phyloP scores from a whole-genome alignment of 75 land plant genomes.

The Pinus albicaulis region DNA sequence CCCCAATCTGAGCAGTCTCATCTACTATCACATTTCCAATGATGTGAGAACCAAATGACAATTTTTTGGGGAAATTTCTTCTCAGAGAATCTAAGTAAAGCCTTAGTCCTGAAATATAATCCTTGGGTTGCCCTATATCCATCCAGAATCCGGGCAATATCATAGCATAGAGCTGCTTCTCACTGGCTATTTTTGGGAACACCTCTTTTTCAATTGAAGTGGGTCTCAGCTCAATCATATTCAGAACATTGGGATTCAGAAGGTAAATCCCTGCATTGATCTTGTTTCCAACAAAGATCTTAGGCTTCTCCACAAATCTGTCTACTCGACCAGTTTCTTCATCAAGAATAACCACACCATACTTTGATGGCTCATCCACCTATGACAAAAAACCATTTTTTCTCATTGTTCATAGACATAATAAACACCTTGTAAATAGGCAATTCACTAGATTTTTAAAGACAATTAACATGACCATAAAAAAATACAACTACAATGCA shows the following conservation, averaged over 20 bases:
- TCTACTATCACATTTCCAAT: constrained; percentile 42
- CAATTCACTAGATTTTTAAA: too few relatives aligned
- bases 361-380: constrained; percentile 60
- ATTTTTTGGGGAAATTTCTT: constrained; percentile 20
- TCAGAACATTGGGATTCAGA: constrained; percentile 28
- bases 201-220: constrained; percentile 53
- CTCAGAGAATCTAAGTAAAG: constrained; percentile 37
- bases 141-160: constrained; percentile 53
- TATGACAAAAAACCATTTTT: not conserved
- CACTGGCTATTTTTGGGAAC: constrained; percentile 40
- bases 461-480: too few relatives aligned
- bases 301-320: constrained; percentile 53
- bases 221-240: constrained; percentile 42
- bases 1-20: constrained; percentile 35
- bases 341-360: constrained; percentile 53
- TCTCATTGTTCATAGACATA: too few relatives aligned
- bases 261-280: constrained; percentile 52
- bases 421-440: too few relatives aligned
- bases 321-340: constrained; percentile 37
- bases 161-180: constrained; percentile 37
- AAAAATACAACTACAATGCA: too few relatives aligned
- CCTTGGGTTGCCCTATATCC: constrained; percentile 49
- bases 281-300: constrained; percentile 47
- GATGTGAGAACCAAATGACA: constrained; percentile 17
- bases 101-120: constrained; percentile 38